Percentiles rank a stretch among this genome's conserved stretches.
Evolutionary conservation across 2,329 filamentous ascomycete species (phyloP).

Genomic region (Clonostachys solani): DNA sequence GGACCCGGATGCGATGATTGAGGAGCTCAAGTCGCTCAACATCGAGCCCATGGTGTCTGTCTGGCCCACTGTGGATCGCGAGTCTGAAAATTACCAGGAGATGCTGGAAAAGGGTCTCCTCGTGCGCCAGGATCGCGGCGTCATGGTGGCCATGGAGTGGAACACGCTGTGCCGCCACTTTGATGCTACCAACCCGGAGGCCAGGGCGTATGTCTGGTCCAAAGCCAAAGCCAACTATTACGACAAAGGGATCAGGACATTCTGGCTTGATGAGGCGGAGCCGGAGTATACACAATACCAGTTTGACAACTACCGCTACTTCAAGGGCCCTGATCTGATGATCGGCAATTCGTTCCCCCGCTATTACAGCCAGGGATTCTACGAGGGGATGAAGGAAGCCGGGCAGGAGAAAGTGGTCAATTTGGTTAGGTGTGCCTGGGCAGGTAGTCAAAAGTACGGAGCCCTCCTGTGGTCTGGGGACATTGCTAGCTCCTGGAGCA

Average conservation of each 20-base stretch:
- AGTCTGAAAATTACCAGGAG: slow-evolving; percentile 54
- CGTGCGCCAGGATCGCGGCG: slow-evolving; percentile 56
- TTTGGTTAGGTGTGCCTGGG: slow-evolving; percentile 43
- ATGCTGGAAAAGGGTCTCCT: slow-evolving; percentile 59
- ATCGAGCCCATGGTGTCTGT: slow-evolving; percentile 67
- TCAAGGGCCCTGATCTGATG: slow-evolving; percentile 24
- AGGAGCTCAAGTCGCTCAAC: slow-evolving; percentile 51
- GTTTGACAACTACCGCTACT: slow-evolving; percentile 63
- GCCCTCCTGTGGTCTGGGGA: slow-evolving; percentile 65
- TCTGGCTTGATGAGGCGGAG: slow-evolving; percentile 69
- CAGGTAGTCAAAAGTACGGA: slow-evolving; percentile 56
- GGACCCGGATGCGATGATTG: slow-evolving; percentile 61
- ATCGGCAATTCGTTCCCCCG: slow-evolving; percentile 58
- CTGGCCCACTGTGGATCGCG: slow-evolving; percentile 62
- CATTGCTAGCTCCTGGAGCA: slow-evolving; percentile 59
- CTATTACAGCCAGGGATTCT: slow-evolving; percentile 55
- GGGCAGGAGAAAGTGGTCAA: slow-evolving; percentile 57
- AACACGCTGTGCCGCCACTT: slow-evolving; percentile 56
- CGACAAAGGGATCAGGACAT: slow-evolving; percentile 55
- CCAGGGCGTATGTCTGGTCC: slow-evolving; percentile 55
- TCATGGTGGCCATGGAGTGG: slow-evolving; percentile 54
- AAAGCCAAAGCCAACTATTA: slow-evolving; percentile 58
- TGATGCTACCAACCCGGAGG: slow-evolving; percentile 58
- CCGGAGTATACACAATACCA: slow-evolving; percentile 62
- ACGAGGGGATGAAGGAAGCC: slow-evolving; percentile 48